Base-by-base conservation (phyloP, 305 asterid species). In the Solanum hybrid region DNA sequence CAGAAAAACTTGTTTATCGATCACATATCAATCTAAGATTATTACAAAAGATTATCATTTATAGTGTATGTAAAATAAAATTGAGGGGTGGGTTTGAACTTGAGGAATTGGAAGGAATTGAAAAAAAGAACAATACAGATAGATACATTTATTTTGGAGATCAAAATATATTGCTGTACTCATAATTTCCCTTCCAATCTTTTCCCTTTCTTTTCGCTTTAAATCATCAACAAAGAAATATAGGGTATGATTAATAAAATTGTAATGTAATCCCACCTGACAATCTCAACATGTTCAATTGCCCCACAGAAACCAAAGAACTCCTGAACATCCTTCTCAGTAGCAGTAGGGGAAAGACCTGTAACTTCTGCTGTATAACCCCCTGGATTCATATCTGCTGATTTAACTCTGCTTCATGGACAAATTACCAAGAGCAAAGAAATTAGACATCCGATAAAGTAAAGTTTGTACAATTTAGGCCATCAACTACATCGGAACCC, bases 221-320 rank as follows among this genome's bases (percentile, higher is more conserved):
- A 40, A 42, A 42, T 26, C 69, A 26, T 81, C 16, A 22, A 27
- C 26, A 26, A 26, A 3, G 69, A 80, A 42, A 81, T 27, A 81
- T 42, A 42, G 71, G 24, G 26, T 7, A 80, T 40, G 24, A 14
- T 8, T 40, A 27, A 10, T 29, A 31, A 84, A 84, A 84, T 17
- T 31, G 75, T 6, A 51, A 84, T 84, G 87, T 4, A 84, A 56
- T 84, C 31, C 88, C n/a, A 97, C 99, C 99, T 97, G 93, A 94
- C 93, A 88, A 97, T 92, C 51, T 97, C 99, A 20, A 97, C 96
- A 91, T 96, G 98, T 38, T 97, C 96, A 84, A 97, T 96, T 88
- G 94, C 91, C 89, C 99, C 99, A 91, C 99, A 97, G 92, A 97
- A 95, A 81, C 95, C 93, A 73, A 97, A 96, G 91, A 97, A 97